Conservation (phyloP, 2,329 filamentous ascomycete species). For the Acephala macrosclerotiorum region DNA sequence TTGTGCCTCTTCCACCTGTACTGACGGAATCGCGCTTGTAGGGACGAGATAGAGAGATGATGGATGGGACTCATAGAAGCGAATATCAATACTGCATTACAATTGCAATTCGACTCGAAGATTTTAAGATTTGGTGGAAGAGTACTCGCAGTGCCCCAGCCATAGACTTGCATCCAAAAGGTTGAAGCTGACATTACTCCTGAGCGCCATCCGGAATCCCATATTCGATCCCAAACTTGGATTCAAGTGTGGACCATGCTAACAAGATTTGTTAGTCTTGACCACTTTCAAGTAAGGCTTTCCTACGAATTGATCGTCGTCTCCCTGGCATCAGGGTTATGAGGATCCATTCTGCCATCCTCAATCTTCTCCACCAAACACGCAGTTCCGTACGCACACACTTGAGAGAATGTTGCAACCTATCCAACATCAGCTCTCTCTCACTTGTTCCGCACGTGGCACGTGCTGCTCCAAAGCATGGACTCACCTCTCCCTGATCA, state of each 20-base stretch:
- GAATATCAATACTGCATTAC: no score
- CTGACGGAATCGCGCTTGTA: not conserved
- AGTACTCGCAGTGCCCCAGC: no score
- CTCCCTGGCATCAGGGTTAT: not conserved
- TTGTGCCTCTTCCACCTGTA: not conserved
- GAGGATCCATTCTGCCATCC: conserved; percentile 20
- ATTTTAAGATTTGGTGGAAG: no score
- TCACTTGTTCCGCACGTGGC: not conserved
- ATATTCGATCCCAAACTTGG: no score
- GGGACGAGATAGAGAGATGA: not conserved
- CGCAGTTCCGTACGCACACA: conserved; percentile 67
- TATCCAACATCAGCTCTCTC: not conserved
- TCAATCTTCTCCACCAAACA: conserved; percentile 64
- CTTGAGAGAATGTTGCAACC: conserved; percentile 62
- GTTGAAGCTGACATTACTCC: no score
- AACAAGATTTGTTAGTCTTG: no score
- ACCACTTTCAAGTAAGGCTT: no score
- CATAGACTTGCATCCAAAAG: no score
- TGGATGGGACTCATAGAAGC: not conserved
- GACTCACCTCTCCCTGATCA: conserved; percentile 56
- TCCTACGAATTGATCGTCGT: not conserved
- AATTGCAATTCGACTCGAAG: no score
- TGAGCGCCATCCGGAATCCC: no score
- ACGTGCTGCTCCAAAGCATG: not conserved
- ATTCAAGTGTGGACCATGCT: no score